These are phyloP conservation scores for Coemansia reversa DNA, from an alignment of 192 early-diverging fungal genomes.

Conservation along the genomic window DNA sequence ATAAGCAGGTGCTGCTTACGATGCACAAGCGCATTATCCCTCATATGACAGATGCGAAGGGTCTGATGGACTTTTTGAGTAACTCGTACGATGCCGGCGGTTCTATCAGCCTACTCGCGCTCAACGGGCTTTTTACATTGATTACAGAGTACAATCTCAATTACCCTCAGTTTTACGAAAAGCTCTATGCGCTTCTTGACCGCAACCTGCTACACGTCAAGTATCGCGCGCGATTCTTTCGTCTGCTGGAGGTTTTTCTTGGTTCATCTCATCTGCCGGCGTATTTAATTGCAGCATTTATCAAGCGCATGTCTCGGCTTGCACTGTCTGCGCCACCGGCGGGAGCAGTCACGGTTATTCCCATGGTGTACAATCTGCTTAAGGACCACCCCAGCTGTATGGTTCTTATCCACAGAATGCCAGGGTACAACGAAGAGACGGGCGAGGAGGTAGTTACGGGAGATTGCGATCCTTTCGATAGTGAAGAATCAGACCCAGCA, in stretches of 20 bases:
- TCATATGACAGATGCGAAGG: constrained; percentile 70
- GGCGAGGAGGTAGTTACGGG: constrained; percentile 34
- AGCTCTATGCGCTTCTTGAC: constrained; percentile 91
- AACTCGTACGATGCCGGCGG: constrained; percentile 88
- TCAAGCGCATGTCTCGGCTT: constrained; percentile 86
- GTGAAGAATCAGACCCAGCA: constrained; percentile 70
- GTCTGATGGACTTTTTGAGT: constrained; percentile 92
- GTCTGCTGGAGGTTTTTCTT: constrained; percentile 86
- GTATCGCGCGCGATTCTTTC: constrained; percentile 93
- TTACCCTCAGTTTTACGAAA: constrained; percentile 97
- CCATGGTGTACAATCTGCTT: constrained; percentile 89
- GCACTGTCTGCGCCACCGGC: constrained; percentile 82
- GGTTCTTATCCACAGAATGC: constrained; percentile 75
- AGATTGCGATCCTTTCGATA: constrained; percentile 40
- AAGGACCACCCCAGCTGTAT: constrained; percentile 90
- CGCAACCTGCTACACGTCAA: constrained; percentile 88
- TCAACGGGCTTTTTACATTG: constrained; percentile 94
- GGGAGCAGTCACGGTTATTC: constrained; percentile 80
- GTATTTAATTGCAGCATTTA: constrained; percentile 88
- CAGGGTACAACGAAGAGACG: constrained; percentile 45
- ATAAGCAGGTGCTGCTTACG: constrained; percentile 76
- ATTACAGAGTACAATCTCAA: constrained; percentile 95
- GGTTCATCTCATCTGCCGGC: constrained; percentile 84
- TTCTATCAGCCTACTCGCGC: constrained; percentile 82
- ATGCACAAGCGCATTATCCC: constrained; percentile 92